Evolutionary conservation across 2,329 filamentous ascomycete genomes (phyloP), one percentile per base, ranked within the genome.

Genomic region (Sclerotinia sclerotiorum): DNA sequence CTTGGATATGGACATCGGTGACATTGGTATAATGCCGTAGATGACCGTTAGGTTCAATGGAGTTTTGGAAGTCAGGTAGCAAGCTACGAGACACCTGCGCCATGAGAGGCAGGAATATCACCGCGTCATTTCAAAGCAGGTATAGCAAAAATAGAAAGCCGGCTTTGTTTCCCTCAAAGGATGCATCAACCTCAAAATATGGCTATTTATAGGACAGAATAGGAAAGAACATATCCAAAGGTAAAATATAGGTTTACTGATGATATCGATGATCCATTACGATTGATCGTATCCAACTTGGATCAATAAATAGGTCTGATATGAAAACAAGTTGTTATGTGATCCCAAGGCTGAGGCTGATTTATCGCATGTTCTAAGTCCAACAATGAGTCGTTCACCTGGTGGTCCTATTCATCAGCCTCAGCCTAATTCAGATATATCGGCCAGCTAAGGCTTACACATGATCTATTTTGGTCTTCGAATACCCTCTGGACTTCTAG

Each of bases 311-410:
- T n/a, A n/a, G n/a, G n/a, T n/a, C n/a, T n/a, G n/a, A n/a, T n/a
- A n/a, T n/a, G n/a, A n/a, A n/a, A n/a, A n/a, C n/a, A n/a, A n/a
- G n/a, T n/a, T 35, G 29, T 35, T 48, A 44, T 61, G 44, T 19
- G 11, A 29, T 32, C 27, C 24, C 44, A 60, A 60, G 42, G 42
- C 24, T 60, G 24, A 32, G 57, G 42, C 57, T 60, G 57, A 60
- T 44, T 21, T 27, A 60, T 17, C 57, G 17, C 48, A 11, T 48
- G 57, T 60, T 60, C 49, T 42, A 27, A 6, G 57, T n/a, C 27
- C 44, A 61, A 48, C 42, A 48, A 35, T 10, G 35, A 35, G 19
- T n/a, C 19, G 27, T 48, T 44, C 24, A 27, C 19, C 17, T 27
- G 17, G 35, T 35, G 35, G 35, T 39, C 35, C 35, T 10, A 48